Base-by-base conservation (phyloP, 208 protist species). In the Lotmaria passim region DNA sequence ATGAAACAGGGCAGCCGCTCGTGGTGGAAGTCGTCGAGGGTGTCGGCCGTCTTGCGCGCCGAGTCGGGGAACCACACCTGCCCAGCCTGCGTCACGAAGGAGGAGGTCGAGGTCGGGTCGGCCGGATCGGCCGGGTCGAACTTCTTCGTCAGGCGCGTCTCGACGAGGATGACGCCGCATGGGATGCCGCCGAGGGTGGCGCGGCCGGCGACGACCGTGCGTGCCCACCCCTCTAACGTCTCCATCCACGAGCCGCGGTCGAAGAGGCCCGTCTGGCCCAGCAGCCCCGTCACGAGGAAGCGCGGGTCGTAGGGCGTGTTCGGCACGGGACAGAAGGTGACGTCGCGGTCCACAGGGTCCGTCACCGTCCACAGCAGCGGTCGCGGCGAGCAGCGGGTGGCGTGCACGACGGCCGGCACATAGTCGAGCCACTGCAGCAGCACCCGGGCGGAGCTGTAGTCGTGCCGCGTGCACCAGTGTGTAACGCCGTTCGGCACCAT, bases 21-120 rank as follows among this genome's bases (percentile, higher is more conserved):
- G 23, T 90, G 79, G 80, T 99, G 97, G 76, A 99, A 98, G 86
- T 99, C 98, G 44, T 89, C 68, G 43, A 99, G 97, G 2, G 97
- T 93, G 82, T 99, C 97, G 34, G 98, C 97, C 17, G 98, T 99
- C 82, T 99, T 99, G 84, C 87, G 98, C 0, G 98, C 96, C 21
- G 91, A 98, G 82, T 99, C 98, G 7, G 98, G 98, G 78, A 94
- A 99, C 98, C 98, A 99, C 67, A 99, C 98, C 85, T 96, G 90
- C 12, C 94, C 94, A 2, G 94, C 91, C 76, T 97, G 91, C 57
- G 84, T 75, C 23, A 82, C 64, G 44, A 96, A 87, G 55, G 85
- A 78, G 8, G 86, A 79, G 38, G 86, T 53, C 11, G 89, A 95
- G 7, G 82, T 90, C 19, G 89, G 84, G 76, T 98, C 96, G 38